Conservation (phyloP, 140 eudicot species). For the Bidens hawaiensis region DNA sequence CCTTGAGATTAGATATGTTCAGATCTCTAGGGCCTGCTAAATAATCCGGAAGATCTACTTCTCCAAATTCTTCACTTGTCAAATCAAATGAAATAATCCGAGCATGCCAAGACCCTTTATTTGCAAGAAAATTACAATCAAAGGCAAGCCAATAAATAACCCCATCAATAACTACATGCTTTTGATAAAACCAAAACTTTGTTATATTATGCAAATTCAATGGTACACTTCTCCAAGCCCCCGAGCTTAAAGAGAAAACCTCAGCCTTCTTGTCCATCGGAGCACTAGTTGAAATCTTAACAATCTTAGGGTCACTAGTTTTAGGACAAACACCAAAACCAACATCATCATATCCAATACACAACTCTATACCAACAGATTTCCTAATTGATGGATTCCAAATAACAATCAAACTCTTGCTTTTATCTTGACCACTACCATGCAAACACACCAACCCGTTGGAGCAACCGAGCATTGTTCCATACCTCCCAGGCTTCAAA, state of each 20-base stretch:
- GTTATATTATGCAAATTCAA: background rate
- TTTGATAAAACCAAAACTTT: no score
- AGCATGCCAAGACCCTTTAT: no score
- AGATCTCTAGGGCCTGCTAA: background rate
- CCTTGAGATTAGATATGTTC: background rate
- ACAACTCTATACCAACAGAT: background rate
- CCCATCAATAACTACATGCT: background rate
- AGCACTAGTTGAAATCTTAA: background rate
- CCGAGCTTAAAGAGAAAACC: background rate
- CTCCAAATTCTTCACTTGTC: background rate
- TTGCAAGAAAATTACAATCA: no score
- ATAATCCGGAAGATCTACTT: background rate
- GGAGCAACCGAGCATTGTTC: background rate
- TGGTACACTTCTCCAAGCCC: background rate
- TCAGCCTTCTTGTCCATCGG: background rate
- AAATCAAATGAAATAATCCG: background rate
- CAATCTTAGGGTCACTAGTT: background rate
- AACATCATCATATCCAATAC: background rate
- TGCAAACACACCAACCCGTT: background rate
- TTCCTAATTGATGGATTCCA: background rate
- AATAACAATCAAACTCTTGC: background rate
- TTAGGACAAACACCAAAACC: slow-evolving; percentile 4
- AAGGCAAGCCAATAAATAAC: background rate
- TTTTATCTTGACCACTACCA: background rate
- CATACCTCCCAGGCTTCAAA: background rate